phyloP scores from a whole-genome alignment of 2,329 filamentous ascomycete genomes.

The Clonostachys byssicola region DNA sequence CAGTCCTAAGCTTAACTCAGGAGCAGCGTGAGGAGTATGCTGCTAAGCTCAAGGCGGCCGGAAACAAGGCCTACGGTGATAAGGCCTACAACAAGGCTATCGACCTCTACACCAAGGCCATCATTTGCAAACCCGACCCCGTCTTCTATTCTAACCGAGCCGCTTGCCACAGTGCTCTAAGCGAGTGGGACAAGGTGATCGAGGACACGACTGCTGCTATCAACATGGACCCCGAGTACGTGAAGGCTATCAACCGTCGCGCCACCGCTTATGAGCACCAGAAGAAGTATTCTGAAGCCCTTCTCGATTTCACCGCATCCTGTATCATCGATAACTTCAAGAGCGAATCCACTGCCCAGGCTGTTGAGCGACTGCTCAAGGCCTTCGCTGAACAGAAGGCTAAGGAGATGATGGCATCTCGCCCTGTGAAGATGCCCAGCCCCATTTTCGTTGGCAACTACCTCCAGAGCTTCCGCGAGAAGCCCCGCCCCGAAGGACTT shows the following conservation, averaged over 20 bases:
- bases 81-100: constrained; percentile 95
- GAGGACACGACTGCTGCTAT: constrained; percentile 96
- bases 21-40: constrained; percentile 83
- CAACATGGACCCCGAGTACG: constrained; percentile 88
- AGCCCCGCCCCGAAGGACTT: constrained; percentile 73
- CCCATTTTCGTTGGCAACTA: constrained; percentile 98
- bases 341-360: constrained; percentile 82
- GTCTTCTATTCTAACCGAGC: constrained; percentile 99
- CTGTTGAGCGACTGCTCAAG: constrained; percentile 90
- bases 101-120: constrained; percentile 90
- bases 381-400: constrained; percentile 95
- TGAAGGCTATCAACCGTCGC: constrained; percentile 95
- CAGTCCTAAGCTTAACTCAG: constrained; percentile 42
- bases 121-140: constrained; percentile 93
- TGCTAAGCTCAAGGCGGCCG: constrained; percentile 86
- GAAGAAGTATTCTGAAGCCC: constrained; percentile 84
- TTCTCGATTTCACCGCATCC: constrained; percentile 96
- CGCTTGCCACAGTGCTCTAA: constrained; percentile 92
- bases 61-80: constrained; percentile 92
- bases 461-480: constrained; percentile 92
- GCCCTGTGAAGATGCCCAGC: constrained; percentile 83
- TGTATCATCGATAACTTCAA: constrained; percentile 98
- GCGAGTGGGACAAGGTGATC: constrained; percentile 92
- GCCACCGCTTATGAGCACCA: constrained; percentile 96
- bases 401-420: constrained; percentile 82